Conservation (phyloP, 1,139 yeast species). For the Blastobotrys apis region DNA sequence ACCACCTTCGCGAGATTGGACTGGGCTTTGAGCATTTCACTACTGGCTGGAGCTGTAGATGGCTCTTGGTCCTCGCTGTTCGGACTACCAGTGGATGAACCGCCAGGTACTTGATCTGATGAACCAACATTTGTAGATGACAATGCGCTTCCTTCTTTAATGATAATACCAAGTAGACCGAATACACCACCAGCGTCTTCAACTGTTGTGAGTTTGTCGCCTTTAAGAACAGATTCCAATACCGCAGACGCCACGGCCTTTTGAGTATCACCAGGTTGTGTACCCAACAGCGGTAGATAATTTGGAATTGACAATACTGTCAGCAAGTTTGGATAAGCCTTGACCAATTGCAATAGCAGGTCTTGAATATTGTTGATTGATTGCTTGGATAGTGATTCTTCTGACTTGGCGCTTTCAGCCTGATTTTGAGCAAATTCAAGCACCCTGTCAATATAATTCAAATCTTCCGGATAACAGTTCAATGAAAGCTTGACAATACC, state of each 20-base stretch:
- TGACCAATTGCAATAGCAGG: slow-evolving; percentile 56
- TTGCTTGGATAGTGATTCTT: slow-evolving; percentile 23
- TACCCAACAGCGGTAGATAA: slow-evolving; percentile 35
- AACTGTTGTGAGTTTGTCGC: slow-evolving; percentile 27
- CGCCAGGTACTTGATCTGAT: slow-evolving; percentile 21
- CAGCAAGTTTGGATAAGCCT: slow-evolving; percentile 36
- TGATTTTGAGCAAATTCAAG: slow-evolving; percentile 56
- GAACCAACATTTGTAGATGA: slow-evolving; percentile 13
- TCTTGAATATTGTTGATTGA: slow-evolving; percentile 46
- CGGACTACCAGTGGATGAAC: slow-evolving; percentile 15
- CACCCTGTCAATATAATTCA: slow-evolving; percentile 57
- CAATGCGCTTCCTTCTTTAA: slow-evolving; percentile 26
- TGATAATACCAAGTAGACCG: slow-evolving; percentile 37
- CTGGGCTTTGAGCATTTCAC: slow-evolving; percentile 46
- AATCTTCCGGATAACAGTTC: slow-evolving; percentile 61
- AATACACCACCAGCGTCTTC: slow-evolving; percentile 39
- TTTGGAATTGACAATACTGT: slow-evolving; percentile 36
- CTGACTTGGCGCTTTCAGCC: slow-evolving; percentile 34
- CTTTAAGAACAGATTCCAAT: slow-evolving; percentile 32
- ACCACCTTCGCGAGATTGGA: slow-evolving; percentile 68
- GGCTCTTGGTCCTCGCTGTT: slow-evolving; percentile 2
- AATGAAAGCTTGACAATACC: slow-evolving; percentile 62
- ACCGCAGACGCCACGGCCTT: slow-evolving; percentile 37
- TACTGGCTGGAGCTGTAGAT: slow-evolving; percentile 15
- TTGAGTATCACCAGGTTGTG: slow-evolving; percentile 38